These are phyloP conservation scores for Moniliophthora roreri DNA, from an alignment of 1,284 basidiomycete genomes.

Conservation along the genomic window DNA sequence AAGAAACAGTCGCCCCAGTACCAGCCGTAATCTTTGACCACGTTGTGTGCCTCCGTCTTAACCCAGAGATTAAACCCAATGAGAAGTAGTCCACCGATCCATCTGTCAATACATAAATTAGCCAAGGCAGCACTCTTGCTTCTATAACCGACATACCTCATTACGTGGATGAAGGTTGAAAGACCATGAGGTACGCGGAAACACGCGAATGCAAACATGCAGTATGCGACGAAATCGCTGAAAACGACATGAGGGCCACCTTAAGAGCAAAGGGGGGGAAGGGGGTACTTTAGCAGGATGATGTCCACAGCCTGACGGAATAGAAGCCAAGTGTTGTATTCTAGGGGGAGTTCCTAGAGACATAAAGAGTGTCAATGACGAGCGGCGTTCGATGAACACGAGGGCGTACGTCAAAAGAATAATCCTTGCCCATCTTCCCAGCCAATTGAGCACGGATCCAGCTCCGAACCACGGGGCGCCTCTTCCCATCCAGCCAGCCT, in stretches of 20 bases:
- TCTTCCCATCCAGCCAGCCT: slow-evolving; percentile 86
- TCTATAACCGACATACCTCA: slow-evolving; percentile 51
- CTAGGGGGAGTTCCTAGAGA: slow-evolving; percentile 69
- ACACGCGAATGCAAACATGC: slow-evolving; percentile 92
- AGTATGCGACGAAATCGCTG: slow-evolving; percentile 94
- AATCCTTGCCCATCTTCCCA: slow-evolving; percentile 94
- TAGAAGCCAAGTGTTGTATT: slow-evolving; percentile 91
- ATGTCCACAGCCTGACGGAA: slow-evolving; percentile 93
- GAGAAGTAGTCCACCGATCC: slow-evolving; percentile 82
- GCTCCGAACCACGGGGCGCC: slow-evolving; percentile 59
- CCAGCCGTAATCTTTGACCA: slow-evolving; percentile 93
- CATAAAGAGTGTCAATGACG: slow-evolving; percentile 5
- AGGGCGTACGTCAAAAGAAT: slow-evolving; percentile 81
- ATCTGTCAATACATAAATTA: slow-evolving; percentile 44
- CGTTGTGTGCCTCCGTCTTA: slow-evolving; percentile 95
- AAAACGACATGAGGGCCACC: slow-evolving; percentile 10
- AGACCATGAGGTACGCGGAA: slow-evolving; percentile 82
- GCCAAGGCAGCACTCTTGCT: not conserved
- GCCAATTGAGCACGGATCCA: slow-evolving; percentile 89
- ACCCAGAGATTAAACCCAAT: slow-evolving; percentile 99
- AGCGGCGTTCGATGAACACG: not conserved
- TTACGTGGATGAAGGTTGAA: slow-evolving; percentile 70
- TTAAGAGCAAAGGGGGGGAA: not conserved
- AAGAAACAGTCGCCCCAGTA: slow-evolving; percentile 99
- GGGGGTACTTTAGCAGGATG: slow-evolving; percentile 86